Evolutionary conservation across 179 eudicot species (phyloP), one percentile per base, ranked within the genome.

Genomic region (Drosera spatulata): DNA sequence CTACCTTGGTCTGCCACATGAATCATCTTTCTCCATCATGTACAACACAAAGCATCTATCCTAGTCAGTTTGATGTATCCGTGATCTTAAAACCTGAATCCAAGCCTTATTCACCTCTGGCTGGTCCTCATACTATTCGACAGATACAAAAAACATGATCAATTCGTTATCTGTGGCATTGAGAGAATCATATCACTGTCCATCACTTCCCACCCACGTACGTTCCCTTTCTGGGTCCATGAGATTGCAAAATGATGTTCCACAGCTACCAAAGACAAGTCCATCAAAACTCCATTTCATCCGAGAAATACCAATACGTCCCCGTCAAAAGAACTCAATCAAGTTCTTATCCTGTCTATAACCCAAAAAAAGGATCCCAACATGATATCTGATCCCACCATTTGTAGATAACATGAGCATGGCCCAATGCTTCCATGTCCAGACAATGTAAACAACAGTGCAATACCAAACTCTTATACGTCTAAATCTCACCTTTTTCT

Each of bases 301-400:
- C 10, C 10, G 52, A 11, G 13, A 10, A 13, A 52, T 10, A 4
- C 2, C 2, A 7, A 52, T 10, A 11, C 13, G 10, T 52, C 40
- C 59, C 46, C 33, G n/a, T 64, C 22, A 41, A 43, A n/a, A 38
- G 39, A 5, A 10, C 55, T 41, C 64, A 60, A 40, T 7, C 6
- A 59, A 7, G 9, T 14, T 47, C 67, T 73, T 64, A 68, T 68
- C 74, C 63, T 61, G 68, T 66, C 72, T 37, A 60, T 41, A 42
- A 33, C 40, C 4, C 33, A 46, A 63, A 56, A 33, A 40, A 37
- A 60, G 43, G 45, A 42, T 14, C 64, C 33, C 67, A 67, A 69
- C 73, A 56, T 61, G 65, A 59, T 56, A 61, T 69, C 58, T 69
- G 41, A 65, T 69, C 74, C 57, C 56, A 3, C 53, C 39, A 39